Base-by-base conservation (phyloP, 1,284 basidiomycete genomes). In the Mycena sp. region DNA sequence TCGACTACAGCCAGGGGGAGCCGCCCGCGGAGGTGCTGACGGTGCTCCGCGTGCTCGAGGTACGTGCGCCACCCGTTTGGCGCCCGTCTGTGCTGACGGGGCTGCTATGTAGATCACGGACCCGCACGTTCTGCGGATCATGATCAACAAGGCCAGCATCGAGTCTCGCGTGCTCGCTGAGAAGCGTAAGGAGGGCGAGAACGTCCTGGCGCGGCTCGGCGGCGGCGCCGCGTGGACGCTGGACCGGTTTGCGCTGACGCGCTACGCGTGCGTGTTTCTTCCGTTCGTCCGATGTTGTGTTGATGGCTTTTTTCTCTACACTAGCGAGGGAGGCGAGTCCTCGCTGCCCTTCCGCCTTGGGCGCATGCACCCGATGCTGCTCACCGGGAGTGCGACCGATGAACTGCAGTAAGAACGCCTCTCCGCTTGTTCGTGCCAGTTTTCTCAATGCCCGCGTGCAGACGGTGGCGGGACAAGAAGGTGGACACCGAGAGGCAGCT, bases 11-110 rank as follows among this genome's bases (percentile, higher is more conserved):
- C 44, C 63, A 70, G 1, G 91, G 94, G 55, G 89, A 94, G 74
- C 88, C 90, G 19, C 81, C 84, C 25, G 68, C 77, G 12, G 70
- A 83, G 23, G 80, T 90, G 53, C 76, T 87, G 11, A 99, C 96
- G 3, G 85, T 97, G 28, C 81, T 97, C 29, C 91, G 95, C 23
- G 92, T 91, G n/a, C 82, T 98, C 6, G 88, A 93, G 29, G 95
- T 94, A 67, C 12, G 87, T 77, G 25, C 26, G 44, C 29, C 19
- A 35, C 29, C 61, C 28, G 41, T 30, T n/a, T 11, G 23, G 54
- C 29, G 9, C 25, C 53, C 2, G 11, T n/a, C 44, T 16, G 38
- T 26, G 5, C 41, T 49, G 14, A 49, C 17, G 25, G 10, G 7
- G 23, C 17, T 50, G 44, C 17, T 35, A n/a, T n/a, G n/a, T 67